Evolutionary conservation across 768 basidiomycete genomes (phyloP), one percentile per base, ranked within the genome.

Genomic region (Cyclocybe cylindracea): DNA sequence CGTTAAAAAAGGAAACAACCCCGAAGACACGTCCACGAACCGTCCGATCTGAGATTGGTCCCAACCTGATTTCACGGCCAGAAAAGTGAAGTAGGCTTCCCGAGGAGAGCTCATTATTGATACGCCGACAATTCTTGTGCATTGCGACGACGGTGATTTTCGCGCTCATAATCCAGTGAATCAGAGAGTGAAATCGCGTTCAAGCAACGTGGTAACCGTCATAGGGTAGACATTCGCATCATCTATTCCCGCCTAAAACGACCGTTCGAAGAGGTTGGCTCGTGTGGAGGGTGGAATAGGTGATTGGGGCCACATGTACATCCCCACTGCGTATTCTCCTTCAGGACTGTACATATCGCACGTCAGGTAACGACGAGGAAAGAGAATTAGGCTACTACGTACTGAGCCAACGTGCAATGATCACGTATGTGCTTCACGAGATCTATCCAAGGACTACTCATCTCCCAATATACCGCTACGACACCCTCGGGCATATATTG

Each of bases 1-100:
- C 7, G 14, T 9, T 36, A 54, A 44, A 40, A 46, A 48, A 18
- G 40, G 24, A 39, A 59, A 54, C 46, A 29, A 50, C 38, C 53
- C 10, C 58, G 89, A 89, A n/a, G n/a, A n/a, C n/a, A n/a, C n/a
- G n/a, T n/a, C n/a, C n/a, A n/a, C n/a, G n/a, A n/a, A n/a, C n/a
- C 86, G 86, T 32, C 88, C 90, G 51, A 93, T 87, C 50, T 86
- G 82, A 3, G 83, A 75, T 59, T 86, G 86, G 50, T 92, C 87
- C 90, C 90, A 93, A 8, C 91, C 89, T n/a, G 84, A 75, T 59
- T 78, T 84, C 44, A 93, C 91, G 36, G 78, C 86, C 11, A 93
- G 75, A 56, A 91, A n/a, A 16, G 89, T 91, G n/a, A n/a, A n/a
- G 60, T 93, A 93, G 3, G 87, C 85, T 64, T 91, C 87, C 45